Conservation (phyloP, 2,329 filamentous ascomycete genomes). For the Phaeosphaeriaceae sp. region DNA sequence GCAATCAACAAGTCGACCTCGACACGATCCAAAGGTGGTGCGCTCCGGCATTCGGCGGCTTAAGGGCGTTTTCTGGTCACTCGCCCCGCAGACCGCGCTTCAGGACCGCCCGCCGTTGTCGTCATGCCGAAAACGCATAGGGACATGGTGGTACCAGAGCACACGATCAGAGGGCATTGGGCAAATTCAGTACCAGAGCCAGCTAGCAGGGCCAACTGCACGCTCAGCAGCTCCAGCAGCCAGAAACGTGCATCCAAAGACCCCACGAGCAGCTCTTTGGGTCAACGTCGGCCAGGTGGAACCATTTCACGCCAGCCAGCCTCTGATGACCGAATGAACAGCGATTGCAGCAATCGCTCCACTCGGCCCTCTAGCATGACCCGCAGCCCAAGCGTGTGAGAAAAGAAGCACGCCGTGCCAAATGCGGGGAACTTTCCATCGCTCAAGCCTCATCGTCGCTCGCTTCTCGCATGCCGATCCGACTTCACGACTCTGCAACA, state of each 20-base stretch:
- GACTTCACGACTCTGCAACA: conserved; percentile 39
- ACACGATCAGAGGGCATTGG: conserved; percentile 29
- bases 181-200: conserved; percentile 5
- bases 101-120: conserved; percentile 20
- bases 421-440: conserved; percentile 47
- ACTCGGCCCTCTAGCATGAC: conserved; percentile 30
- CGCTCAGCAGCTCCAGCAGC: not conserved
- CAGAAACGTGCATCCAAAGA: conserved; percentile 9
- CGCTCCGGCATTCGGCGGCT: conserved; percentile 39
- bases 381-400: conserved; percentile 36
- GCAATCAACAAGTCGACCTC: conserved; percentile 8
- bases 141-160: conserved; percentile 21
- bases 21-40: conserved; percentile 20
- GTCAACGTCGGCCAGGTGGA: conserved; percentile 33
- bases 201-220: not conserved
- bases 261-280: conserved; percentile 5
- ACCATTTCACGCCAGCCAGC: conserved; percentile 28
- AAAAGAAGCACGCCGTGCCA: conserved; percentile 39
- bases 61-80: conserved; percentile 6
- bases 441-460: conserved; percentile 36
- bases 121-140: conserved; percentile 23
- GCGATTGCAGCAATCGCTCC: conserved; percentile 36
- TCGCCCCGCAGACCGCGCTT: conserved; percentile 18
- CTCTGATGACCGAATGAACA: conserved; percentile 30
- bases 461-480: conserved; percentile 45